Percentiles rank a stretch among this genome's conserved stretches.
These are phyloP conservation scores for Nicotiana attenuata DNA, from an alignment of 257 asterid species.

Conservation along the genomic window DNA sequence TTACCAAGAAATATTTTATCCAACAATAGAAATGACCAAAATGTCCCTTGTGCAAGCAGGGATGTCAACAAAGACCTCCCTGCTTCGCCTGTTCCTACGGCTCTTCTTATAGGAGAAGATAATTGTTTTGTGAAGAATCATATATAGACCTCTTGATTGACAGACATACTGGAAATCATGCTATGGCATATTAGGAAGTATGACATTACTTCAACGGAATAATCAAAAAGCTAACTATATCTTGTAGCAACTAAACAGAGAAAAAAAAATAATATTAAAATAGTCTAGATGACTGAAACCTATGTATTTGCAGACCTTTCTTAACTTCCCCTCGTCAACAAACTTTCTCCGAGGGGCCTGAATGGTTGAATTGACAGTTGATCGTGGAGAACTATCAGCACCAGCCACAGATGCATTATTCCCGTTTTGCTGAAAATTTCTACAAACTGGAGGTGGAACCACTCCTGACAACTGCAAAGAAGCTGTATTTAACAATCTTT, in stretches of 20 bases:
- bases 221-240: neutral
- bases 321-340: conserved; percentile 90
- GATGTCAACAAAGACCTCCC: too few relatives aligned
- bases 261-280: neutral
- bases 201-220: neutral
- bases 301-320: conserved; percentile 54
- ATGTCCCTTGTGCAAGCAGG: too few relatives aligned
- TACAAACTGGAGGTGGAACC: conserved; percentile 85
- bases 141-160: neutral
- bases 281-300: neutral
- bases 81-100: too few relatives aligned
- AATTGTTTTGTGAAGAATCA: neutral
- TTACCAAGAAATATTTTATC: too few relatives aligned
- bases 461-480: conserved; percentile 75
- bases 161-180: neutral
- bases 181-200: neutral
- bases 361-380: conserved; percentile 48
- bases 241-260: neutral
- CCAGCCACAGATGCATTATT: conserved; percentile 51
- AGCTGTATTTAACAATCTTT: neutral
- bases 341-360: conserved; percentile 91
- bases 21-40: too few relatives aligned
- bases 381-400: conserved; percentile 68
- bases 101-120: too few relatives aligned
- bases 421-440: conserved; percentile 68